Evolutionary conservation across 1,284 basidiomycete genomes (phyloP), one percentile per base, ranked within the genome.

Genomic region (Vanrija sp.): DNA sequence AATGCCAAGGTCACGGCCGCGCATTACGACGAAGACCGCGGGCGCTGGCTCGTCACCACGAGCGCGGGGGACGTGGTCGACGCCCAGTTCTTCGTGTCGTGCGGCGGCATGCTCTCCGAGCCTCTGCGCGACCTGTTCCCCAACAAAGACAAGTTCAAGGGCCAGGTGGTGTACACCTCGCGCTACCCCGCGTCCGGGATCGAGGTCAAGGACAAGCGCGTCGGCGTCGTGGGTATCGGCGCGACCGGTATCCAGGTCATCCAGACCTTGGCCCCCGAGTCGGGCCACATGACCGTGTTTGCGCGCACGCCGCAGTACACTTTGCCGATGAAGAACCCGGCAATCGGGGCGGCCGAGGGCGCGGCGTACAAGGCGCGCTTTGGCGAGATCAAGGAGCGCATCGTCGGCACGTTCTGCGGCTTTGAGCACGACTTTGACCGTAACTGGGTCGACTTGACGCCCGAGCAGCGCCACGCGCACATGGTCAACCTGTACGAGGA

Each of bases 221-320:
- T 52, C 25, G 46, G 43, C 21, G 43, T 59, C 39, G 23, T 60
- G 19, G 50, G 57, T 29, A 19, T 40, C 40, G 54, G 46, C 46
- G 58, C 58, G 18, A 46, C 54, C n/a, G 43, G 57, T 34, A 56
- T 50, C 55, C 50, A 49, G 34, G 53, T 61, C 18, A 49, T 60
- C 50, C 60, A 63, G 51, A 8, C 43, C 12, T 44, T 46, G 25
- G 53, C 57, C 1, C 39, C 50, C 2, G 43, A 55, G 9, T 46
- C 43, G 29, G 51, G 38, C 18, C 25, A 55, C 6, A 38, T 59
- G 23, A 59, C 54, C 6, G 54, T 59, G 12, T 59, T 59, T n/a
- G 53, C 53, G 0, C 57, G 57, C 23, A 59, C 57, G 3, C 57
- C 57, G 21, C 53, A 55, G 25, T 59, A 59, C 48, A 46, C 47